Base-by-base conservation (phyloP, 2,329 filamentous ascomycete species). In the Monascus ruber region DNA sequence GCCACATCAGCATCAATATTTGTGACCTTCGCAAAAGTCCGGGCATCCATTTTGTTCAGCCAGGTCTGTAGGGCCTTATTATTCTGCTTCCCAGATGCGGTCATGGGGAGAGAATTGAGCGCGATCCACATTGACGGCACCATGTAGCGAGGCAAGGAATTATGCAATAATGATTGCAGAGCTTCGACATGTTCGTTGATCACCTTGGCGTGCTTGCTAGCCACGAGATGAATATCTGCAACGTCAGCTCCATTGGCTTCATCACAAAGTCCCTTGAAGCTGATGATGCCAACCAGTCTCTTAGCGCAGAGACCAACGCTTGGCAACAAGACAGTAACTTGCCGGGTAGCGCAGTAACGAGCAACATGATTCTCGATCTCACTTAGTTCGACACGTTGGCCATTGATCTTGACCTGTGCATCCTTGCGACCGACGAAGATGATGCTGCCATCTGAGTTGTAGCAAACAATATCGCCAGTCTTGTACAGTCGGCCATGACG, bases 1-100 rank as follows among this genome's bases (percentile, higher is more conserved):
- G n/a, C n/a, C n/a, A n/a, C n/a, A n/a, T n/a, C n/a, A n/a, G n/a
- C n/a, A n/a, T n/a, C n/a, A n/a, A n/a, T n/a, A n/a, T n/a, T n/a
- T n/a, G n/a, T n/a, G n/a, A n/a, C n/a, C n/a, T n/a, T n/a, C n/a
- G n/a, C n/a, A n/a, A n/a, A n/a, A n/a, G n/a, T n/a, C n/a, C n/a
- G n/a, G n/a, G n/a, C n/a, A n/a, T n/a, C n/a, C n/a, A n/a, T n/a
- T n/a, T n/a, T n/a, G n/a, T n/a, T n/a, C n/a, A n/a, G n/a, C n/a
- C n/a, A n/a, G n/a, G n/a, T n/a, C n/a, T n/a, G n/a, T n/a, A n/a
- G n/a, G n/a, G n/a, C n/a, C n/a, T n/a, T n/a, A n/a, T n/a, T n/a
- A n/a, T n/a, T n/a, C n/a, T n/a, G n/a, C 40, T 64, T 64, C 0
- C 61, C 61, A 24, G 61, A 62, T 3, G 57, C 54, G 1, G 57